Base-by-base conservation (phyloP, 495 filamentous ascomycete genomes). In the Aspergillus sclerotioniger region DNA sequence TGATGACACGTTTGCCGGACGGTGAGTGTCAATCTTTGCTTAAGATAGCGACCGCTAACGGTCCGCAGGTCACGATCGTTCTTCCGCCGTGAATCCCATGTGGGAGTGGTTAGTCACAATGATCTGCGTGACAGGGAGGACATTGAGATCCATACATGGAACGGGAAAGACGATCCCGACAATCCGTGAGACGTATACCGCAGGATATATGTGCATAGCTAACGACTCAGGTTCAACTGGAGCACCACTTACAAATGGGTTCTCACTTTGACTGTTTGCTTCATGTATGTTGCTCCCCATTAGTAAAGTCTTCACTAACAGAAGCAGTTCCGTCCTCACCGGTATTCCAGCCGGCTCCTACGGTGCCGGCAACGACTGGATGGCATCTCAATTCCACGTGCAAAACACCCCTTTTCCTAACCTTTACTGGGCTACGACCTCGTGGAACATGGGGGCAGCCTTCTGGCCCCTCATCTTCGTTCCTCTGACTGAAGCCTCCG, bases 381-480 rank as follows among this genome's bases (percentile, higher is more conserved):
- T 78, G 71, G 70, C 60, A 16, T 13, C 63, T n/a, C 43, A 57
- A 9, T 78, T 78, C 56, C 55, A 76, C 47, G 74, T 78, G 7
- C 72, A 76, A 47, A 76, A 78, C 45, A 53, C 60, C 3, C 75
- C 74, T 13, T 78, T 78, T 55, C 75, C 74, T 0, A 76, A 76
- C 51, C 62, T 76, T 0, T 63, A 61, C 63, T 85, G 81, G 80
- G 69, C 74, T 15, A 75, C 79, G 5, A 70, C 72, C 0, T 74
- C 74, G 7, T 85, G 82, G 82, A 79, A 73, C 46, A 69, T 80
- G 56, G 82, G 82, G 12, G 82, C 78, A 3, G 81, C 80, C 28
- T 64, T 83, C 19, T 77, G 75, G 59, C 79, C 82, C 1, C 56
- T 84, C 13, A 62, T 82, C 35, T 73, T 77, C 29, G 70, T 85